These are phyloP conservation scores for Mycena albidolilacea DNA, from an alignment of 768 basidiomycete species.

Conservation along the genomic window DNA sequence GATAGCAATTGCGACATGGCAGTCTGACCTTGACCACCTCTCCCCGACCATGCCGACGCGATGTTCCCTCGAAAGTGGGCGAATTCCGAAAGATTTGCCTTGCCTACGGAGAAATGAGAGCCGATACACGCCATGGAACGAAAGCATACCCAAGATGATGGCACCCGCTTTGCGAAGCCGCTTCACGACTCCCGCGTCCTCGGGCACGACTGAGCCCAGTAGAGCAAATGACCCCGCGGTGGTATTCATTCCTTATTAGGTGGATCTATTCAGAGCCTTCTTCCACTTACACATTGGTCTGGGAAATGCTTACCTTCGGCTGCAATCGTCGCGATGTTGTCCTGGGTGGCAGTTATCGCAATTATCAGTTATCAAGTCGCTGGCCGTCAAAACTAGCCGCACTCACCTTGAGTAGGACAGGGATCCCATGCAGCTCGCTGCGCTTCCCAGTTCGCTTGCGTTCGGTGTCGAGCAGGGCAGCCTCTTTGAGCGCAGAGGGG, in stretches of 20 bases:
- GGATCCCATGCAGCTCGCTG: slow-evolving; percentile 69
- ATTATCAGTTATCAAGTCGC: neutral
- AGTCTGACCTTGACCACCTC: slow-evolving; percentile 61
- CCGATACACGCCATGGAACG: neutral
- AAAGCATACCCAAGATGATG: slow-evolving; percentile 57
- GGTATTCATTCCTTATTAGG: slow-evolving; percentile 58
- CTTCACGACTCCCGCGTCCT: slow-evolving; percentile 63
- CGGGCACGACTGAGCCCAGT: slow-evolving; percentile 59
- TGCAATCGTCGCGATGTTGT: slow-evolving; percentile 63
- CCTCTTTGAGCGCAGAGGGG: slow-evolving; percentile 65
- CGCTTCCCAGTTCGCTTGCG: slow-evolving; percentile 59
- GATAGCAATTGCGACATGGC: neutral
- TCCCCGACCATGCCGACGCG: slow-evolving; percentile 71
- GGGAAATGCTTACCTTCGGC: slow-evolving; percentile 53
- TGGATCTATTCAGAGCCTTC: neutral
- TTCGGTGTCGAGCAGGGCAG: slow-evolving; percentile 64
- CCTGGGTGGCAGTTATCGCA: slow-evolving; percentile 44
- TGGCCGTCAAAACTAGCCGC: no score
- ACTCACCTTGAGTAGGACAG: slow-evolving; percentile 61
- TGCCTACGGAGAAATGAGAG: slow-evolving; percentile 51
- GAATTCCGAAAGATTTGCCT: slow-evolving; percentile 70
- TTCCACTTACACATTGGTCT: neutral
- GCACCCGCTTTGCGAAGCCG: slow-evolving; percentile 59
- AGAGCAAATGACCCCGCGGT: slow-evolving; percentile 62
- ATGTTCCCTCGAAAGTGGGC: slow-evolving; percentile 64